Base-by-base conservation (phyloP, 805 yeast genomes). In the Wickerhamomyces alni region DNA sequence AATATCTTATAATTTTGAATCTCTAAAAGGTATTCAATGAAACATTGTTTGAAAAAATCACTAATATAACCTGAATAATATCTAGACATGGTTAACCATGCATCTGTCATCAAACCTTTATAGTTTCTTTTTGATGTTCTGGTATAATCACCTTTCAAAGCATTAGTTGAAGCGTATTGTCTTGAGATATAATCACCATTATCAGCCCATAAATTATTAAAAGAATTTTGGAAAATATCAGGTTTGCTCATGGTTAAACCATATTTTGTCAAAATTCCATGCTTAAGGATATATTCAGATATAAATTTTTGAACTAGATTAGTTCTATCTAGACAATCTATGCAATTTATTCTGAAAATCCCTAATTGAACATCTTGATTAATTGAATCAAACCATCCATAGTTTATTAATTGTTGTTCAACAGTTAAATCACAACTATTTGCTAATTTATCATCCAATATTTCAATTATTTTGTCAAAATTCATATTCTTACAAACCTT, bases 101-200 rank as follows among this genome's bases (percentile, higher is more conserved):
- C 74, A 47, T 70, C 75, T 21, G 59, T 67, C 22, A 70, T 40
- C 6, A 69, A 52, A 0, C 75, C 75, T 24, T 57, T 48, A 39
- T 67, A 62, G 36, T 65, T 63, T 33, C 75, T 55, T 41, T 65
- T 61, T 13, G 65, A 58, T 1, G 70, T 66, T 41, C 75, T 46
- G 1, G 74, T 70, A 44, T 56, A 70, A 39, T 70, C 75, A 7
- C 74, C 74, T 44, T 70, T 70, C 42, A 75, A 55, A 0, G 80
- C 81, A 52, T 70, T 71, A 1, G 82, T 75, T 5, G 75, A 72
- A 3, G 80, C 74, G 51, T 80, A 80, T 44, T 77, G 81, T 35
- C 70, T 75, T 10, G 84, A 77, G 19, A 80, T 74, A 17, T 73
- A 76, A 50, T 80, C 85, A 2, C 85, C 86, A 52, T 80, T 77